Evolutionary conservation across 2,329 filamentous ascomycete genomes (phyloP).

Genomic region (Nannizziopsis barbatae): DNA sequence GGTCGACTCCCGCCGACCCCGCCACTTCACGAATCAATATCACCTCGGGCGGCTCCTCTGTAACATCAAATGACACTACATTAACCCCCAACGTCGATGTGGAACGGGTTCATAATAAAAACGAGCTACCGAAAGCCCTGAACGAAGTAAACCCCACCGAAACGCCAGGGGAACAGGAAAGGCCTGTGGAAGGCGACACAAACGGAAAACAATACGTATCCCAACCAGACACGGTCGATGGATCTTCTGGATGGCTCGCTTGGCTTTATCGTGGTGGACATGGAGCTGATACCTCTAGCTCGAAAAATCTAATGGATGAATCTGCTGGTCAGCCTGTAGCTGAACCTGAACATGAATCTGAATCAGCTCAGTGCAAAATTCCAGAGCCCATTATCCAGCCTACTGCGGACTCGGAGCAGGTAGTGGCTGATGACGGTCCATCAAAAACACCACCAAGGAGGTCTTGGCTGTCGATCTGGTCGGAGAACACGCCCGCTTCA

Average conservation of each 20-base stretch:
- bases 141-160: neutral
- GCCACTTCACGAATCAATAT: conserved; percentile 38
- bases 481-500: conserved; percentile 20
- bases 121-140: neutral
- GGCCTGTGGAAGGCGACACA: neutral
- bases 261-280: conserved; percentile 15
- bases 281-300: neutral
- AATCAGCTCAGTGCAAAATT: neutral
- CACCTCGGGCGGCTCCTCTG: conserved; percentile 31
- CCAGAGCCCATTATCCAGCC: neutral
- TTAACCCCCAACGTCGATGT: conserved; percentile 16
- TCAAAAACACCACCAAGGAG: conserved; percentile 25
- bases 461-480: conserved; percentile 39
- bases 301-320: neutral
- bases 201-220: conserved; percentile 2
- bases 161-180: neutral
- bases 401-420: conserved; percentile 13
- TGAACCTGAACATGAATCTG: neutral
- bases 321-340: neutral
- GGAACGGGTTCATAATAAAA: conserved; percentile 8
- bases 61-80: conserved; percentile 19
- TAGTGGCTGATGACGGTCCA: neutral
- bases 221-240: conserved; percentile 15
- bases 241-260: conserved; percentile 13
- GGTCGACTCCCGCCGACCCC: conserved; percentile 36